Base-by-base conservation (phyloP, 2,329 filamentous ascomycete species). In the Verticillium klebahnii region DNA sequence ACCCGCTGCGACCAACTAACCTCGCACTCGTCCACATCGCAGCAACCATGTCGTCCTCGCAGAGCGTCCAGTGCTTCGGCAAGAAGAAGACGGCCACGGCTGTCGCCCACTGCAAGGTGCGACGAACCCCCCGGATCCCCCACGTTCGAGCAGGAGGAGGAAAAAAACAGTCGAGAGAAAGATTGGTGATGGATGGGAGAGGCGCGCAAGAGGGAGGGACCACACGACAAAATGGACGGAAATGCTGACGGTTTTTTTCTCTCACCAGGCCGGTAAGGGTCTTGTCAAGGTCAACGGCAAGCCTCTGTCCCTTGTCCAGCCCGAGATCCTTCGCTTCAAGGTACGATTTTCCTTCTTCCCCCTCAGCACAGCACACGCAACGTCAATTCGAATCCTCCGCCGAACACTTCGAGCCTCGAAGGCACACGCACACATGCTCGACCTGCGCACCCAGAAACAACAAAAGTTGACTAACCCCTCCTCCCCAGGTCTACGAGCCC, bases 201-300 rank as follows among this genome's bases (percentile, higher is more conserved):
- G 23, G 40, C 32, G 37, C 17, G n/a, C 7, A 40, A 31, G 57
- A 54, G 14, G 23, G 29, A 23, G 36, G 15, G 6, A 31, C 5
- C 9, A 37, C 58, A 56, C 58, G 54, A 56, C 63, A 36, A 63
- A 62, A 19, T 45, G 59, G 50, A 40, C 6, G 39, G 55, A 65
- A 67, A 65, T 67, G 67, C 74, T 77, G 69, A 76, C 72, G 60
- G 66, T 65, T 58, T 59, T 56, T 61, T 45, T 64, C 61, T 45
- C 25, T 60, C 63, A 52, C 59, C 66, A 79, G 78, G 71, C 78
- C 71, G 78, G 78, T 67, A 72, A 73, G 70, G 95, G 95, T 81
- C 89, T 98, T 75, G 88, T 99, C 84, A 97, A 96, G 87, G 95
- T 97, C 83, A 99, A 98, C 87, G 95, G 95, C 83, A 91, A 92